Evolutionary conservation across 345 rosid genomes (phyloP).

Genomic region (Laguncularia racemosa): DNA sequence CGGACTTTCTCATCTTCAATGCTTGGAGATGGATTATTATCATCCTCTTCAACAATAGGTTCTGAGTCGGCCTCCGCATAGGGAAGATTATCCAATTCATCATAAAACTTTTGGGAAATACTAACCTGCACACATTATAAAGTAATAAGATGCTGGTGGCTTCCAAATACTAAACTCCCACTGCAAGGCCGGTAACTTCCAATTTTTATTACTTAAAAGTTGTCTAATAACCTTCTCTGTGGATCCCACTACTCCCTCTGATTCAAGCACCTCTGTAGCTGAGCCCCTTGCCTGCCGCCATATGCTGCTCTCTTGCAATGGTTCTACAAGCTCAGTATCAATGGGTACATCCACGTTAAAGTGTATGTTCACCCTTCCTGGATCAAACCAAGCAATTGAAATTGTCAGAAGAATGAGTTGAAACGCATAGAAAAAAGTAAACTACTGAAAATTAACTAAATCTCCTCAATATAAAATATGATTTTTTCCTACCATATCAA

Average conservation of each 20-base stretch:
- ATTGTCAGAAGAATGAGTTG: not conserved
- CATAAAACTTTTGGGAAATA: slow-evolving; percentile 84
- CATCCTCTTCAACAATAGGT: slow-evolving; percentile 31
- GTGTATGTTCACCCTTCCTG: slow-evolving; percentile 65
- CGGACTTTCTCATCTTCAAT: slow-evolving; percentile 31
- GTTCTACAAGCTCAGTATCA: slow-evolving; percentile 65
- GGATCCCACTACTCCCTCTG: slow-evolving; percentile 33
- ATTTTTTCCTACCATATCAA: not conserved
- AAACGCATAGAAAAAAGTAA: not conserved
- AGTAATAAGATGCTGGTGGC: not conserved
- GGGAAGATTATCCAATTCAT: slow-evolving; percentile 80
- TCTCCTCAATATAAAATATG: not conserved
- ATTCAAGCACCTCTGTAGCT: slow-evolving; percentile 37
- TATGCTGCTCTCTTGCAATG: slow-evolving; percentile 66
- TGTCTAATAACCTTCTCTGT: slow-evolving; percentile 48
- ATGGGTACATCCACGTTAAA: slow-evolving; percentile 57
- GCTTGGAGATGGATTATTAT: slow-evolving; percentile 15
- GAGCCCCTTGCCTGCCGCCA: slow-evolving; percentile 89
- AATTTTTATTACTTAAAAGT: slow-evolving; percentile 1
- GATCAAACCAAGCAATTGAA: slow-evolving; percentile 9
- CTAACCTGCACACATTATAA: slow-evolving; percentile 53
- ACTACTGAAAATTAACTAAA: not conserved
- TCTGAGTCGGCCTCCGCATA: slow-evolving; percentile 44
- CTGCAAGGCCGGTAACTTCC: not conserved
- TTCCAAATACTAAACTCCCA: too few relatives aligned